A percentile compares a stretch with the other conserved stretches of the same genome.
phyloP scores from a whole-genome alignment of 345 rosid genomes.

The Balakata baccata region DNA sequence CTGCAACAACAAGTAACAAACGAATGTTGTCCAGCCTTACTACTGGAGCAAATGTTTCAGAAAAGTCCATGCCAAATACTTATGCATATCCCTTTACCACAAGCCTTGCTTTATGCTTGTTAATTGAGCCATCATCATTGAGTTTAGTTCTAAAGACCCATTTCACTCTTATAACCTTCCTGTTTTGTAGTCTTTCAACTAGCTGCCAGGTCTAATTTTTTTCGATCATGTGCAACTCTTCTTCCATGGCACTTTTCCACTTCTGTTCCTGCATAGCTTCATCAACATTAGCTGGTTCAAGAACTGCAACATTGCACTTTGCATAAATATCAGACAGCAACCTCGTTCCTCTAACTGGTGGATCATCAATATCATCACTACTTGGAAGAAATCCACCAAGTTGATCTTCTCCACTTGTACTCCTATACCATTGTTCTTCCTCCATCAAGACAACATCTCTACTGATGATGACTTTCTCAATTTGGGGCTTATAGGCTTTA shows the following conservation, averaged over 20 bases:
- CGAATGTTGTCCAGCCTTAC: background rate
- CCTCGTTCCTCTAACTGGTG: background rate
- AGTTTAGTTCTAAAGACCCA: constrained; percentile 2
- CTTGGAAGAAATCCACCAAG: background rate
- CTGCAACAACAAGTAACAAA: background rate
- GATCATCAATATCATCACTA: background rate
- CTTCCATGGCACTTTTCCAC: too few relatives aligned
- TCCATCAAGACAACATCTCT: background rate
- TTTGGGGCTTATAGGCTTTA: too few relatives aligned
- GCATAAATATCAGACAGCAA: background rate
- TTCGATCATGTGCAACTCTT: background rate
- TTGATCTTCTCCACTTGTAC: background rate
- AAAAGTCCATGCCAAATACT: background rate
- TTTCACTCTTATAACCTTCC: background rate
- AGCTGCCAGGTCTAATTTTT: background rate
- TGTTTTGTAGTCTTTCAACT: background rate
- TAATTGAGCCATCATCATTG: constrained; percentile 1
- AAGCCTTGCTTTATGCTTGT: background rate
- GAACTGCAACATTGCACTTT: background rate
- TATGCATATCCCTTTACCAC: background rate
- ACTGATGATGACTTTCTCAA: background rate
- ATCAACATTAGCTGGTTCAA: background rate
- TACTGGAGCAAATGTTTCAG: background rate
- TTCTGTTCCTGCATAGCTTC: background rate
- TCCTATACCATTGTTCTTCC: background rate